Evolutionary conservation across 805 yeast genomes (phyloP).

Genomic region (Lipomyces yamanashiensis): DNA sequence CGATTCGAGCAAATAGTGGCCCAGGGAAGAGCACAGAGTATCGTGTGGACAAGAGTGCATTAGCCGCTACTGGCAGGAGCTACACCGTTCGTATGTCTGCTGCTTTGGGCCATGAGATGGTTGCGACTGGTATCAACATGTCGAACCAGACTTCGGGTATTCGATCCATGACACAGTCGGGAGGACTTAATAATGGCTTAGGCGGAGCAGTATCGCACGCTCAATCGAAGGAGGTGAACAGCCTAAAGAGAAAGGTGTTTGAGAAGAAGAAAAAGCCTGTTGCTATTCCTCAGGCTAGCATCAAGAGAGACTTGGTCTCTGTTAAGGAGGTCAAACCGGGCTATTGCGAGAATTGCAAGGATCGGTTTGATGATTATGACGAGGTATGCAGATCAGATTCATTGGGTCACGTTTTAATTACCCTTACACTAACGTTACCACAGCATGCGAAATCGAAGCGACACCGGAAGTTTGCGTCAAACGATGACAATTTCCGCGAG

Average conservation of each 20-base stretch:
- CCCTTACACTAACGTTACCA: neutral
- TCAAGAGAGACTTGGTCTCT: conserved; percentile 36
- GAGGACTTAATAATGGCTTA: conserved; percentile 42
- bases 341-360: conserved; percentile 92
- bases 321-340: conserved; percentile 55
- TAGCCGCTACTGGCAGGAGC: conserved; percentile 13
- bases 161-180: conserved; percentile 43
- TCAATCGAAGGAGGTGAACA: conserved; percentile 49
- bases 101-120: conserved; percentile 53
- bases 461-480: conserved; percentile 79
- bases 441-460: conserved; percentile 66
- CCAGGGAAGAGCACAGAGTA: neutral
- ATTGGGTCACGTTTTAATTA: neutral
- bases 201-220: conserved; percentile 43
- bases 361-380: conserved; percentile 76
- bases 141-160: conserved; percentile 48
- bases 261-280: conserved; percentile 33
- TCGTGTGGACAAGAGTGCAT: conserved; percentile 5
- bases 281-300: conserved; percentile 35
- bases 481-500: conserved; percentile 70
- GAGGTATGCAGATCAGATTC: conserved; percentile 43
- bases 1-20: conserved; percentile 30
- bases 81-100: conserved; percentile 20
- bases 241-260: conserved; percentile 50
- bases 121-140: conserved; percentile 64